Conservation (phyloP, 1,139 yeast species). For the Suhomyces coccinellae region DNA sequence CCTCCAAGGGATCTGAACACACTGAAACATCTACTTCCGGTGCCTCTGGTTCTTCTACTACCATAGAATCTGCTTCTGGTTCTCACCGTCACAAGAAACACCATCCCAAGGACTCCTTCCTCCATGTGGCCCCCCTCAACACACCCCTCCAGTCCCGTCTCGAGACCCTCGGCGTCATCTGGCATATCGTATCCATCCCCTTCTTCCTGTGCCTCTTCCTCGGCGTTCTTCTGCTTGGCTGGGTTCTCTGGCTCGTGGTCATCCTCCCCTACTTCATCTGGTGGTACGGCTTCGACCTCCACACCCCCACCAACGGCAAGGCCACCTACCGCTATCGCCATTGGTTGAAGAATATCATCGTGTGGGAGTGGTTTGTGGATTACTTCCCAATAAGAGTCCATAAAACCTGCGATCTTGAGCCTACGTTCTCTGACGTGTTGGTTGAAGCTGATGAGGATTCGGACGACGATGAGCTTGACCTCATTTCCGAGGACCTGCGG, state of each 20-base stretch:
- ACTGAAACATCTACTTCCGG: no score
- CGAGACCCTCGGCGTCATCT: constrained; percentile 69
- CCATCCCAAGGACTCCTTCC: background rate
- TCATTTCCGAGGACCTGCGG: constrained; percentile 39
- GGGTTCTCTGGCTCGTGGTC: constrained; percentile 67
- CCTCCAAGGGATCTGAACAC: no score
- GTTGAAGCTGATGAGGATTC: constrained; percentile 22
- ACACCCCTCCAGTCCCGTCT: constrained; percentile 60
- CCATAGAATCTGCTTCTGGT: no score
- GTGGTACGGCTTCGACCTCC: constrained; percentile 54
- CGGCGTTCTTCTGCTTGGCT: constrained; percentile 61
- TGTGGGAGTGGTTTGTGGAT: constrained; percentile 75
- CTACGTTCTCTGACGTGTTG: constrained; percentile 58
- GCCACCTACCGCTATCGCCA: constrained; percentile 58
- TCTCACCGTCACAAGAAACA: no score
- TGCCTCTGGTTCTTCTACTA: background rate
- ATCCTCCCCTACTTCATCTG: constrained; percentile 59
- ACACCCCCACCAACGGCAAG: constrained; percentile 73
- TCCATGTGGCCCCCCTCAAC: constrained; percentile 51
- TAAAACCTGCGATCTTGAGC: constrained; percentile 69
- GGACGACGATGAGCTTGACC: constrained; percentile 47
- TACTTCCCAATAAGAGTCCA: constrained; percentile 83
- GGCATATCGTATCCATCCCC: constrained; percentile 79
- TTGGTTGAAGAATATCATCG: constrained; percentile 53
- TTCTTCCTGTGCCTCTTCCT: constrained; percentile 52